Evolutionary conservation across 2,329 filamentous ascomycete genomes (phyloP).

Genomic region (Aspergillus aculeatus): DNA sequence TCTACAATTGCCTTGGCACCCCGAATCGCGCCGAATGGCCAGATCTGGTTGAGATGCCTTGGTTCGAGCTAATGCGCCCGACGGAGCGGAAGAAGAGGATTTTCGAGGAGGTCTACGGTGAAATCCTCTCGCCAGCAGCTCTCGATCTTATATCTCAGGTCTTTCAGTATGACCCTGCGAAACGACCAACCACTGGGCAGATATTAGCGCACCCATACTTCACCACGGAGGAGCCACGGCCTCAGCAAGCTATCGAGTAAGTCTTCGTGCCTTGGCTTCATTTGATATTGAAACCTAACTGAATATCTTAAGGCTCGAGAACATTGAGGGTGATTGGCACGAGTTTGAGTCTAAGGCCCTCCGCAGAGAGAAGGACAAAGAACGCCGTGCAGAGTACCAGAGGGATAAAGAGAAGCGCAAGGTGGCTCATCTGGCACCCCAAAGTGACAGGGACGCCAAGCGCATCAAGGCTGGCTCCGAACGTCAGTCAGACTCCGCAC

Average conservation of each 20-base stretch:
- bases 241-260: conserved; percentile 78
- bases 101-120: conserved; percentile 80
- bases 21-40: conserved; percentile 85
- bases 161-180: conserved; percentile 84
- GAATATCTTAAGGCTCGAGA: conserved; percentile 60
- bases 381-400: conserved; percentile 49
- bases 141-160: conserved; percentile 80
- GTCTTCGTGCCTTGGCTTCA: conserved; percentile 38
- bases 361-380: conserved; percentile 76
- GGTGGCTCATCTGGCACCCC: conserved; percentile 33
- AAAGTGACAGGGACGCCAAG: conserved; percentile 44
- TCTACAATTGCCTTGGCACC: conserved; percentile 89
- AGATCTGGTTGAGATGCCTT: conserved; percentile 86
- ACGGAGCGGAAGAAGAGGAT: conserved; percentile 68
- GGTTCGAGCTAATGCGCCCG: conserved; percentile 89
- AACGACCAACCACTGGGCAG: conserved; percentile 78
- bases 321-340: conserved; percentile 93
- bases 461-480: conserved; percentile 34
- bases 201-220: conserved; percentile 90
- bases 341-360: conserved; percentile 97
- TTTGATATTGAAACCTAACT: conserved; percentile 2
- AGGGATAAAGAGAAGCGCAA: conserved; percentile 53
- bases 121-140: conserved; percentile 73
- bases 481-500: conserved; percentile 8
- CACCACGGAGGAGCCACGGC: conserved; percentile 70